Evolutionary conservation across 768 basidiomycete species (phyloP).

Genomic region (Lactarius trivialis): DNA sequence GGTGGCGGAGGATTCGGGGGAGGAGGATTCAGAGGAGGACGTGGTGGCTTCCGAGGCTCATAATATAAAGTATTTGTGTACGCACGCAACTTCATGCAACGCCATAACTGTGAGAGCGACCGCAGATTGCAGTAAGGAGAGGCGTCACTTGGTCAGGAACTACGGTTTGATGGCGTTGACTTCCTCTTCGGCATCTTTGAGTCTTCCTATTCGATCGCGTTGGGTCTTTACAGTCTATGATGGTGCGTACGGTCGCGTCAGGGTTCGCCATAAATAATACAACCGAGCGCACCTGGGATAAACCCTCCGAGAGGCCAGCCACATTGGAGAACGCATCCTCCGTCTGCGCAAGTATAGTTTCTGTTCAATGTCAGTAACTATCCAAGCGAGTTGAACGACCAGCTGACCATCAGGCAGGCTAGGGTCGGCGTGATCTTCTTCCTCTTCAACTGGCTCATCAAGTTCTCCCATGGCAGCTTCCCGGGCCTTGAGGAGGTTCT

Average conservation of each 20-base stretch:
- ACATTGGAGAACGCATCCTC: constrained; percentile 32
- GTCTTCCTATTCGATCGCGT: constrained; percentile 43
- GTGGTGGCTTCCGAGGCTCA: constrained; percentile 46
- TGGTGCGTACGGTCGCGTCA: neutral
- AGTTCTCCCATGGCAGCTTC: constrained; percentile 28
- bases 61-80: constrained; percentile 25
- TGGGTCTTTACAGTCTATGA: constrained; percentile 44
- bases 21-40: constrained; percentile 34
- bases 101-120: neutral
- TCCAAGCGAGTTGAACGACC: neutral
- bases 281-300: constrained; percentile 42
- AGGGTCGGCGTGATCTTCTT: constrained; percentile 18
- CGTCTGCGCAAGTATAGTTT: constrained; percentile 25
- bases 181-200: constrained; percentile 29
- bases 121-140: constrained; percentile 4
- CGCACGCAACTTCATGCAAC: neutral
- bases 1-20: constrained; percentile 36
- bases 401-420: constrained; percentile 26
- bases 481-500: constrained; percentile 35
- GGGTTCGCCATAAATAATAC: neutral
- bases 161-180: constrained; percentile 14
- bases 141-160: neutral
- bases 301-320: constrained; percentile 39
- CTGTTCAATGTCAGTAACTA: constrained; percentile 3
- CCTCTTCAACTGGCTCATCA: constrained; percentile 19